phyloP scores from a whole-genome alignment of 805 yeast species.

The Teunomyces cretensis region DNA sequence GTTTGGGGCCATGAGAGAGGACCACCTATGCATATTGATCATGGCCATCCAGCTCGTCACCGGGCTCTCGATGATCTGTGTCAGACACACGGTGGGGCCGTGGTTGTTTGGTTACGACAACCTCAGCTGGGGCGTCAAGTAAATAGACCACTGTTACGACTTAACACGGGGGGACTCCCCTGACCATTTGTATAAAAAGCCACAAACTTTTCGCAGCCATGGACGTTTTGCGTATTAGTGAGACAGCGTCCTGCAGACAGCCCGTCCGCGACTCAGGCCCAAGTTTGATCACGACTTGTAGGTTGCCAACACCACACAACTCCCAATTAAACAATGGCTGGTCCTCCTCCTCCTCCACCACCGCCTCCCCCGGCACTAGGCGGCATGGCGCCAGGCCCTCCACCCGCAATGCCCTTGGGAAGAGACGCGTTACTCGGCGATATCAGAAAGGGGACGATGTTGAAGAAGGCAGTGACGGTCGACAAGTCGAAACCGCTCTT shows the following conservation, averaged over 20 bases:
- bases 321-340: slow-evolving; percentile 25
- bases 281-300: too few species aligned
- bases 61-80: slow-evolving; percentile 65
- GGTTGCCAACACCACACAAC: slow-evolving; percentile 1
- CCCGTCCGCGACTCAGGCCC: slow-evolving; percentile 6
- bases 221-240: not conserved
- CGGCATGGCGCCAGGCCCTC: slow-evolving; percentile 17
- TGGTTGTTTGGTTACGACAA: slow-evolving; percentile 90
- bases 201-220: not conserved
- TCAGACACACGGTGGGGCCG: slow-evolving; percentile 83
- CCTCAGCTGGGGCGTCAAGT: slow-evolving; percentile 45
- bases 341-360: slow-evolving; percentile 36
- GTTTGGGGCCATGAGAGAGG: slow-evolving; percentile 91
- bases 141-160: too few species aligned
- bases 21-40: slow-evolving; percentile 60
- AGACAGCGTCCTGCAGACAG: not conserved
- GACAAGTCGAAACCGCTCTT: slow-evolving; percentile 56
- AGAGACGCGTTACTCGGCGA: slow-evolving; percentile 67
- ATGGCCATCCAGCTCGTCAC: slow-evolving; percentile 60
- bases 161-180: too few species aligned
- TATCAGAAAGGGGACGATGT: slow-evolving; percentile 59
- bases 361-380: slow-evolving; percentile 22
- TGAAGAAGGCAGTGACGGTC: slow-evolving; percentile 44
- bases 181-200: too few species aligned
- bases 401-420: slow-evolving; percentile 25